Percentiles rank a stretch among this genome's conserved stretches.
Evolutionary conservation across 2,329 filamentous ascomycete genomes (phyloP).

Genomic region (Colletotrichum gigasporum): DNA sequence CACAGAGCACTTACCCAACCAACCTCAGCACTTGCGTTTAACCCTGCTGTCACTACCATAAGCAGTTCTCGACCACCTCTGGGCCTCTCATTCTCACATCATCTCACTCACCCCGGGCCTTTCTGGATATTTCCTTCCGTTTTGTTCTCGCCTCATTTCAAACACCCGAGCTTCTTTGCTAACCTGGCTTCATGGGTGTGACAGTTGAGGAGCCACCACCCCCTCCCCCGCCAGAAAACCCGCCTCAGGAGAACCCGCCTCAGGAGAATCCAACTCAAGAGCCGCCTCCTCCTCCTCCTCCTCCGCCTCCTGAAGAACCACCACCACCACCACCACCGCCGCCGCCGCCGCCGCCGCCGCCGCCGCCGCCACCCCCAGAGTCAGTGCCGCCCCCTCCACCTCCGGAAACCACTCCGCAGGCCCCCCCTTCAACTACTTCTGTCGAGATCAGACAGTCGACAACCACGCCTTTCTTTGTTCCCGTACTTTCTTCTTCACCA

Average conservation of each 20-base stretch:
- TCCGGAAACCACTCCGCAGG: not conserved
- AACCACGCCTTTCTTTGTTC: not conserved
- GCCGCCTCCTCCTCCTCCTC: conserved; percentile 6
- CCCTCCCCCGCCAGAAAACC: conserved; percentile 4
- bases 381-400: not conserved
- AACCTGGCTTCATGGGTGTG: conserved; percentile 1
- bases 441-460: not conserved
- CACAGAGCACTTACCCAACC: not conserved
- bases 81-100: not conserved
- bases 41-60: not conserved
- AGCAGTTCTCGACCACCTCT: not conserved
- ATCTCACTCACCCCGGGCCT: not conserved
- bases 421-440: not conserved
- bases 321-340: too few species aligned
- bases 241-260: not conserved
- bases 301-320: not conserved
- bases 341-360: not conserved
- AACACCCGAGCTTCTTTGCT: not conserved
- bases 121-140: conserved; percentile 15
- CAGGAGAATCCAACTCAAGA: conserved; percentile 2
- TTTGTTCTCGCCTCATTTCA: not conserved
- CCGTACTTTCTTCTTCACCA: not conserved
- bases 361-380: not conserved
- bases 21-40: not conserved
- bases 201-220: conserved; percentile 7